Evolutionary conservation across 164 flowering plant genomes (phyloP).

Genomic region (Vitis rotundifolia): DNA sequence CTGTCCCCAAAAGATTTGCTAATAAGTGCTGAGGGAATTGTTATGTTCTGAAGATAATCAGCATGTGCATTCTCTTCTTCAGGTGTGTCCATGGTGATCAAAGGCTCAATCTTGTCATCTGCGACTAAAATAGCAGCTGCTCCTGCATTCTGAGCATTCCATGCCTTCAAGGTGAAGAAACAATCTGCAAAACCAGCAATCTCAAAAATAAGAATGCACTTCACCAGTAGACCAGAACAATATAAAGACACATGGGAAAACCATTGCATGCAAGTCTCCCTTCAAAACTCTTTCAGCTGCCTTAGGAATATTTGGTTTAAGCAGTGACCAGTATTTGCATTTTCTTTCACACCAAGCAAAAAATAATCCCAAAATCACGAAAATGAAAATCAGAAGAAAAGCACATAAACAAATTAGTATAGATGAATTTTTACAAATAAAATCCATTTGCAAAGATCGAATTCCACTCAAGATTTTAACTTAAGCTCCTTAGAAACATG

Average conservation of each 20-base stretch:
- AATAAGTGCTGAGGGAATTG: constrained; percentile 88
- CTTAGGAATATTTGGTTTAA: not conserved
- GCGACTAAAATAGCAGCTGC: constrained; percentile 94
- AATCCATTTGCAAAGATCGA: too few relatives aligned
- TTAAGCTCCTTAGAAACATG: too few relatives aligned
- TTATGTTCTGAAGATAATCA: constrained; percentile 74
- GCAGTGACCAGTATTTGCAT: not conserved
- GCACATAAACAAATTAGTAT: too few relatives aligned
- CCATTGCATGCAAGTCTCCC: not conserved
- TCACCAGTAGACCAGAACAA: not conserved
- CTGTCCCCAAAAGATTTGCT: constrained; percentile 75
- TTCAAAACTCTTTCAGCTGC: not conserved
- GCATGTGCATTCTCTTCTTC: constrained; percentile 65
- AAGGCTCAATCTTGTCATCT: constrained; percentile 71
- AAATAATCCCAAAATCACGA: too few relatives aligned
- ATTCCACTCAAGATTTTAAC: too few relatives aligned
- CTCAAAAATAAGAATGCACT: not conserved
- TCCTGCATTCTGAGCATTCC: constrained; percentile 91
- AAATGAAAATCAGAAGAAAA: too few relatives aligned
- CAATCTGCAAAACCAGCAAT: constrained; percentile 60
- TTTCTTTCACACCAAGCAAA: not conserved
- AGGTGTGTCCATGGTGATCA: constrained; percentile 94
- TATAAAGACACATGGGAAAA: not conserved
- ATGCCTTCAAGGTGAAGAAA: constrained; percentile 87
- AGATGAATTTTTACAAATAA: too few relatives aligned